phyloP scores from a whole-genome alignment of 1,139 yeast genomes.

The Arxiozyma bovina region DNA sequence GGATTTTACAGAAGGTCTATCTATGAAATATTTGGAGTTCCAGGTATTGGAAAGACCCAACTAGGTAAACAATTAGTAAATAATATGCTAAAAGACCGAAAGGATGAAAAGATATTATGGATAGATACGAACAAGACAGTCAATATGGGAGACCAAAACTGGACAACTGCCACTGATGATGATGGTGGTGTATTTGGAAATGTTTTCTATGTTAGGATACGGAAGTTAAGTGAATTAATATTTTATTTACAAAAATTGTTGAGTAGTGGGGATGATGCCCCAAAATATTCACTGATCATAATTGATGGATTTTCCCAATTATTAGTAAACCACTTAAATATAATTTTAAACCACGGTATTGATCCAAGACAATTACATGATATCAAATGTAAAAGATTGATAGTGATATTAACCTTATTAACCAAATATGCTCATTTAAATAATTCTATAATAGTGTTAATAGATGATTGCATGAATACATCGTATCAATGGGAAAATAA shows the following conservation, averaged over 20 bases:
- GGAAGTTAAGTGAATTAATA: slow-evolving; percentile 23
- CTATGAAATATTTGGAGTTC: slow-evolving; percentile 30
- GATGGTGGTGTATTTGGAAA: not conserved
- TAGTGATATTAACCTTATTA: slow-evolving; percentile 20
- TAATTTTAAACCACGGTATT: slow-evolving; percentile 7
- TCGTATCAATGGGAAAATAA: slow-evolving; percentile 18
- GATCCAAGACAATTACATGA: slow-evolving; percentile 16
- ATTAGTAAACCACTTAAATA: slow-evolving; percentile 21
- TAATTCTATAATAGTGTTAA: slow-evolving; percentile 18
- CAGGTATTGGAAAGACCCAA: slow-evolving; percentile 28
- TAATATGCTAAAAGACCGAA: slow-evolving; percentile 5
- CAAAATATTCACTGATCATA: slow-evolving; percentile 17
- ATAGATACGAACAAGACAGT: slow-evolving; percentile 21
- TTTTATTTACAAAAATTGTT: slow-evolving; percentile 19
- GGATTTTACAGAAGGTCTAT: slow-evolving; percentile 26
- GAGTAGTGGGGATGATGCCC: not conserved
- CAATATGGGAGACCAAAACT: slow-evolving; percentile 8
- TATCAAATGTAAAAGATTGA: slow-evolving; percentile 23
- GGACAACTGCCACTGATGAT: not conserved
- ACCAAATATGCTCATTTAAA: slow-evolving; percentile 23
- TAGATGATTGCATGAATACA: slow-evolving; percentile 30
- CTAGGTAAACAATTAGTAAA: slow-evolving; percentile 18
- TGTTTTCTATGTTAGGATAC: slow-evolving; percentile 12
- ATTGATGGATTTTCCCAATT: slow-evolving; percentile 29
- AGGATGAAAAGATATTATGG: slow-evolving; percentile 19